A percentile compares a stretch with the other conserved stretches of the same genome.
Evolutionary conservation across 805 yeast species (phyloP).

Genomic region (Hanseniaspora lindneri): DNA sequence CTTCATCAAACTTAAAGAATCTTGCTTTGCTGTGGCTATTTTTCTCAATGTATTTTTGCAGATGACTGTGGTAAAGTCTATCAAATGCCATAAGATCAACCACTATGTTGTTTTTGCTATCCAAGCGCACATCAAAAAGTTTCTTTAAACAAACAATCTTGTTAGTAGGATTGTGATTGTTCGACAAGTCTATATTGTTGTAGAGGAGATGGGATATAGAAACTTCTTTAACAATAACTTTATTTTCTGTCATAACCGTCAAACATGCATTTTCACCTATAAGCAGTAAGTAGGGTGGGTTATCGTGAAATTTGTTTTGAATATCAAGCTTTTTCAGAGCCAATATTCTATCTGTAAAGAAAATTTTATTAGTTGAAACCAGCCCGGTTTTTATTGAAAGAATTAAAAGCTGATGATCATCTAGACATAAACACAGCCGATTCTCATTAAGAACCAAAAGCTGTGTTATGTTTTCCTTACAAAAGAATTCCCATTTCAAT

Average conservation of each 20-base stretch:
- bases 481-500: conserved; percentile 33
- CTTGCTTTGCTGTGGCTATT: background rate
- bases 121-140: conserved; percentile 18
- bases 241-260: conserved; percentile 24
- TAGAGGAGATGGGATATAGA: conserved; percentile 25
- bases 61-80: background rate
- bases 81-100: background rate
- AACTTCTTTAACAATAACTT: conserved; percentile 21
- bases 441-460: conserved; percentile 38
- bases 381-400: conserved; percentile 28
- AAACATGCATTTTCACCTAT: conserved; percentile 50
- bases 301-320: background rate
- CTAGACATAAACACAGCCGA: conserved; percentile 36
- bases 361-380: conserved; percentile 32
- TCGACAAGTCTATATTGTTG: conserved; percentile 13
- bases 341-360: conserved; percentile 40
- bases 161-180: conserved; percentile 20
- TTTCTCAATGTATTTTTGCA: background rate
- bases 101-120: background rate
- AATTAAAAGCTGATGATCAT: conserved; percentile 32
- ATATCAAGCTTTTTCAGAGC: conserved; percentile 30
- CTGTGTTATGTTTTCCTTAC: conserved; percentile 31
- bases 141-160: conserved; percentile 25
- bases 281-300: conserved; percentile 36
- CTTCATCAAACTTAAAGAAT: conserved; percentile 2